Conservation (phyloP, 2,329 filamentous ascomycete species). For the Fusarium equiseti region DNA sequence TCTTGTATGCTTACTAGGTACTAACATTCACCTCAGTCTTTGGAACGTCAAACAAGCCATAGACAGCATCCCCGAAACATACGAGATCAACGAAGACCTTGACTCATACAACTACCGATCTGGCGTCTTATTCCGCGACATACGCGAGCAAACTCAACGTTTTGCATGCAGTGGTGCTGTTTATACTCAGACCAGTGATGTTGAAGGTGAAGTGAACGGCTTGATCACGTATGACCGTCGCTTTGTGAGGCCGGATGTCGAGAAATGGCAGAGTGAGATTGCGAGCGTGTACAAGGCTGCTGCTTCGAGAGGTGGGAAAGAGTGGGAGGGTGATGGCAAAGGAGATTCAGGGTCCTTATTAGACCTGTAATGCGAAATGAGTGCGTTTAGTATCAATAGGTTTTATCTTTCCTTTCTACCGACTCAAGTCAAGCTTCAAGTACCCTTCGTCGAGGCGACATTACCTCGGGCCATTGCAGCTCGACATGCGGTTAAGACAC, state of each 20-base stretch:
- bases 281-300: slow-evolving; percentile 70
- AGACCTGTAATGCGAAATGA: not conserved
- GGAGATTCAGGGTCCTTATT: not conserved
- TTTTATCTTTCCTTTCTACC: no score
- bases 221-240: slow-evolving; percentile 76
- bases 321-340: not conserved
- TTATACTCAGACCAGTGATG: slow-evolving; percentile 81
- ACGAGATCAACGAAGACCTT: slow-evolving; percentile 71
- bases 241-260: slow-evolving; percentile 65
- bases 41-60: slow-evolving; percentile 74
- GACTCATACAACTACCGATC: slow-evolving; percentile 76
- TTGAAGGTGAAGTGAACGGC: slow-evolving; percentile 80
- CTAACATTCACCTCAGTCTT: slow-evolving; percentile 57
- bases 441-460: not conserved
- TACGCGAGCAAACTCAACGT: slow-evolving; percentile 69
- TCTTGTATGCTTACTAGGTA: rapidly evolving
- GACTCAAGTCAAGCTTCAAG: not conserved
- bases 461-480: not conserved
- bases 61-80: slow-evolving; percentile 72
- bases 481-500: not conserved
- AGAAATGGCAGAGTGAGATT: slow-evolving; percentile 72
- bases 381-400: not conserved
- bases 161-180: slow-evolving; percentile 76
- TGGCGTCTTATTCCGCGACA: slow-evolving; percentile 69
- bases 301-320: slow-evolving; percentile 38